These are phyloP conservation scores for Colletotrichum abscissum DNA, from an alignment of 2,329 filamentous ascomycete genomes.

Conservation along the genomic window DNA sequence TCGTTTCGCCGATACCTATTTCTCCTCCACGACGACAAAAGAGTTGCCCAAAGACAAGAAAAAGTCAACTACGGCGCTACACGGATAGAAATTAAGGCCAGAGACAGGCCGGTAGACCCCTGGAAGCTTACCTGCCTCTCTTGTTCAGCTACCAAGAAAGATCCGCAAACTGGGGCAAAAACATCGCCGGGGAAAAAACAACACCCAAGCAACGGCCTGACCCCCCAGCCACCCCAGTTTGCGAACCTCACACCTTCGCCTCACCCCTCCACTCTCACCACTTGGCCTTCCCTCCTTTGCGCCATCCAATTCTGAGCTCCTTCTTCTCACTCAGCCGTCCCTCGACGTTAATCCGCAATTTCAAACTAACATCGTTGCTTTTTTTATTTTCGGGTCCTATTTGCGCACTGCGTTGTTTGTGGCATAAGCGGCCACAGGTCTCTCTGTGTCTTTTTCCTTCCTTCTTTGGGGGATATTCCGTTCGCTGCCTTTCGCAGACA, in stretches of 20 bases:
- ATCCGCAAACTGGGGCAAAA: conserved; percentile 25
- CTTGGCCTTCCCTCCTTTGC: conserved; percentile 26
- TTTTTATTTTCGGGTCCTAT: neutral
- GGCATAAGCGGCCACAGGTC: conserved; percentile 16
- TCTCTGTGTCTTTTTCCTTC: neutral
- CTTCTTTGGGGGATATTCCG: conserved; percentile 4
- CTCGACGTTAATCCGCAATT: conserved; percentile 4
- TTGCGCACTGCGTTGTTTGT: conserved; percentile 19
- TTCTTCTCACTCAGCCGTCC: neutral
- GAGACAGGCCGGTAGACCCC: neutral
- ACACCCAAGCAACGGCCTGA: conserved; percentile 24
- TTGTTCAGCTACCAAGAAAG: conserved; percentile 29
- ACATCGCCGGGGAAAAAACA: conserved; percentile 27
- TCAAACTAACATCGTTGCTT: conserved; percentile 18
- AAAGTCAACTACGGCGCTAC: neutral
- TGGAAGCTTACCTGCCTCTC: conserved; percentile 14
- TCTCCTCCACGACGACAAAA: neutral
- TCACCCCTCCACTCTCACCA: conserved; percentile 6
- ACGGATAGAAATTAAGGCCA: neutral
- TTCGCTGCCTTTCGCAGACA: conserved; percentile 18
- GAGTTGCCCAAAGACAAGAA: neutral
- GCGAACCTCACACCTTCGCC: conserved; percentile 15
- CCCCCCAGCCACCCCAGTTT: conserved; percentile 34
- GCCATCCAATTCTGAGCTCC: conserved; percentile 16
- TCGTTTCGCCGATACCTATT: neutral